Evolutionary conservation across 1,284 basidiomycete species (phyloP), one percentile per base, ranked within the genome.

Genomic region (Phellinidium pouzarii): DNA sequence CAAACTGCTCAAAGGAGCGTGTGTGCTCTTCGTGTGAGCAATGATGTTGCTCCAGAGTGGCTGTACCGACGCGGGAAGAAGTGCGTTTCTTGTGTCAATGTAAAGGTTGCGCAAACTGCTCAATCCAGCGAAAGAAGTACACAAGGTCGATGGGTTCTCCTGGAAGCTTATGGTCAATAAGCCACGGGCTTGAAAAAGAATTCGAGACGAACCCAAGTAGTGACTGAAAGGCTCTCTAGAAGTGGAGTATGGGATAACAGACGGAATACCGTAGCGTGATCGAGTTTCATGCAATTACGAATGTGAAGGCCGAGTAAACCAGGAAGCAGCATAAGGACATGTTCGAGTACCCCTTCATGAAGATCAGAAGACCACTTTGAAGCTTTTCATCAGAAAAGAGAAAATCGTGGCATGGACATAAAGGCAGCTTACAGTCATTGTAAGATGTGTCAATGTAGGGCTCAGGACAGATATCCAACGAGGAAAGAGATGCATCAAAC

Each of bases 161-260:
- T 77, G 50, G n/a, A 2, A 14, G 14, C 14, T 14, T 34, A 34
- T 34, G 9, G 14, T 34, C 31, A 34, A 14, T 11, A 34, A 11
- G 31, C 11, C 11, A 11, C 14, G 7, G 14, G 31, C 31, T 34
- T 14, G 17, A 36, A 48, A 45, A 20, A 37, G 38, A 34, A 25
- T 37, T 12, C 55, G 41, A 49, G 34, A 63, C 75, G 58, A 57
- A 81, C 84, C 58, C 73, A 75, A 48, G 72, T 70, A 4, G 79
- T 78, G 17, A 86, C 69, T 0, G 82, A 78, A 0, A 87, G 67
- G 55, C 72, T 79, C 58, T 78, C 75, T 7, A 87, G 68, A 7
- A 67, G 61, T 0, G 82, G 82, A 0, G 74, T 77, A 46, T 77
- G 66, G 0, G 62, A 55, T 6, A 76, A 63, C 8, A 77, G 67